Conservation (phyloP, 331 rosid species). For the Malus hybrid region DNA sequence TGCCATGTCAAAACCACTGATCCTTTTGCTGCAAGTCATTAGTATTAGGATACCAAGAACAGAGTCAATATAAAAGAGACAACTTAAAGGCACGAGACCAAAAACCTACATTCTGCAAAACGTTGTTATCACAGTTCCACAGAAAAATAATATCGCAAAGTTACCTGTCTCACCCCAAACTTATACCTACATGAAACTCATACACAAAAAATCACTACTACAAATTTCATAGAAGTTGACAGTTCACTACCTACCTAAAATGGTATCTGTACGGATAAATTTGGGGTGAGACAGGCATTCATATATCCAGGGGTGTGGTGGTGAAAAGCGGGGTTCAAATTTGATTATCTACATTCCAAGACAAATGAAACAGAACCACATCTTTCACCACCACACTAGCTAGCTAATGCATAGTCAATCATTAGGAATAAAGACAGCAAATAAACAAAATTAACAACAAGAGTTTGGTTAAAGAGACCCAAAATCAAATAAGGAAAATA, state of each 20-base stretch:
- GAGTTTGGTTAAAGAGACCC: not conserved
- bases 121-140: not conserved
- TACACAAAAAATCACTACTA: not conserved
- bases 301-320: not conserved
- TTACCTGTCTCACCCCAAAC: not conserved
- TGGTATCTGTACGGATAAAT: not conserved
- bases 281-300: not conserved
- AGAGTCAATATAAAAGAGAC: not conserved
- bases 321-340: not conserved
- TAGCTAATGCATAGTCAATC: not conserved
- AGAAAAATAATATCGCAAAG: not conserved
- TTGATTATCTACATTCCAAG: not conserved
- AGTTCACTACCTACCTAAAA: not conserved
- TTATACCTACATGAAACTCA: not conserved
- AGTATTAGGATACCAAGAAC: constrained; percentile 27
- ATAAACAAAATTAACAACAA: not conserved
- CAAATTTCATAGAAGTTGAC: not conserved
- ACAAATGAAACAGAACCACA: not conserved
- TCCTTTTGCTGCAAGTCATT: constrained; percentile 77
- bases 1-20: constrained; percentile 98
- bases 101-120: not conserved
- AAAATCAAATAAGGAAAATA: not conserved
- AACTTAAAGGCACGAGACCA: not conserved
- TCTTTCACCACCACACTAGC: not conserved
- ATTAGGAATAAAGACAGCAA: not conserved